Percentiles rank a stretch among this genome's conserved stretches.
phyloP scores from a whole-genome alignment of 169 alveolate species.

The Fabrea salina region DNA sequence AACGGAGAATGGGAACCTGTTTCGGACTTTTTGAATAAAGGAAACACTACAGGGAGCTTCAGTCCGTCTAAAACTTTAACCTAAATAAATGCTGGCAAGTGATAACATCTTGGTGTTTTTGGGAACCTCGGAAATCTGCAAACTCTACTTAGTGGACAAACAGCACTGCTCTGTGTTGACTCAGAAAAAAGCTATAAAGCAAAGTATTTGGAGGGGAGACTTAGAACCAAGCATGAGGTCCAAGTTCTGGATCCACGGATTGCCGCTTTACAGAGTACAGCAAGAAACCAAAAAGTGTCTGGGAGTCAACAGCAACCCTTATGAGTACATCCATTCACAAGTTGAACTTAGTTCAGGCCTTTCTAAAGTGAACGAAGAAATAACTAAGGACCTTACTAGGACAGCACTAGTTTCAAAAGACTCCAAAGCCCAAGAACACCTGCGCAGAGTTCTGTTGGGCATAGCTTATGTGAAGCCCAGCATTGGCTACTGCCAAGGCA shows the following conservation, averaged over 20 bases:
- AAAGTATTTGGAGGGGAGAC: constrained; percentile 3
- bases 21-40: not conserved
- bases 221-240: not conserved
- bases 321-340: not conserved
- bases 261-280: not conserved
- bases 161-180: not conserved
- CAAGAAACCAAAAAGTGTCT: not conserved
- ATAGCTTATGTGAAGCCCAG: constrained; percentile 50
- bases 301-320: not conserved
- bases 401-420: constrained; percentile 37
- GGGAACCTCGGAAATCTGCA: not conserved
- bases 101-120: not conserved
- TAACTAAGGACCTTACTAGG: constrained; percentile 42
- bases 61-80: too few species aligned
- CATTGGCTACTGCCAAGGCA: constrained; percentile 66
- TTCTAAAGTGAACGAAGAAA: not conserved
- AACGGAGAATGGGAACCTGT: constrained; percentile 11
- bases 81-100: not conserved
- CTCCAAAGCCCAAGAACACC: constrained; percentile 26
- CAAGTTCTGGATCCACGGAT: not conserved
- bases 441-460: constrained; percentile 29
- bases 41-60: too few species aligned
- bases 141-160: not conserved
- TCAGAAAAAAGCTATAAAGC: not conserved
- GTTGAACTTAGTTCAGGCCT: not conserved